A percentile compares a stretch with the other conserved stretches of the same genome.
phyloP scores from a whole-genome alignment of 768 basidiomycete species.

The Tephrocybe sp. region DNA sequence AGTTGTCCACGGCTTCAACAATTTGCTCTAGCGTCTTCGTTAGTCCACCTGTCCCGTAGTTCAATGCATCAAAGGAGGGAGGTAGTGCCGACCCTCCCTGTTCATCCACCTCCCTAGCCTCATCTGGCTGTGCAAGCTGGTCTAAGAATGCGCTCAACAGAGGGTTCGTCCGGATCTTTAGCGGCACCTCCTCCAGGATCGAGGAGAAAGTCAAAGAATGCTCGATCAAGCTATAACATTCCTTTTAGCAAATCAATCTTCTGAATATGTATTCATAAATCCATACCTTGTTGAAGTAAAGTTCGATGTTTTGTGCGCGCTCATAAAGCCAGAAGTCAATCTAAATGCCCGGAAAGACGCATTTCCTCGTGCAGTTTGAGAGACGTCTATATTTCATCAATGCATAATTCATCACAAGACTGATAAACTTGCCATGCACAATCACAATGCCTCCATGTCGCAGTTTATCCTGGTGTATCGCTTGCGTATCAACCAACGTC shows the following conservation, averaged over 20 bases:
- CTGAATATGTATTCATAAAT: conserved; percentile 8
- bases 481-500: conserved; percentile 76
- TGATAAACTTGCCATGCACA: conserved; percentile 63
- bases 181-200: conserved; percentile 82
- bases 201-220: conserved; percentile 83
- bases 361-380: conserved; percentile 77
- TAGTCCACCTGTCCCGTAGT: conserved; percentile 67
- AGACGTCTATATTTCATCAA: conserved; percentile 52
- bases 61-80: conserved; percentile 64
- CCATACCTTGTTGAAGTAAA: conserved; percentile 83
- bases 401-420: not conserved
- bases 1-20: conserved; percentile 80
- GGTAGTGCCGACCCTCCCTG: conserved; percentile 40
- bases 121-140: conserved; percentile 49
- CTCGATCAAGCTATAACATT: conserved; percentile 59
- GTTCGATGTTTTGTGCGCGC: conserved; percentile 77
- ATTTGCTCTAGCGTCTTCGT: conserved; percentile 81
- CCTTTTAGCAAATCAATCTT: conserved; percentile 4
- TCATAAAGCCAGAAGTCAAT: conserved; percentile 75
- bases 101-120: conserved; percentile 38
- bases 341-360: conserved; percentile 88
- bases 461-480: conserved; percentile 80
- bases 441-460: conserved; percentile 84
- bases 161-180: conserved; percentile 81
- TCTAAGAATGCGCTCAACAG: conserved; percentile 78